These are phyloP conservation scores for Malbranchea zuffiana DNA, from an alignment of 2,329 filamentous ascomycete species.

Conservation along the genomic window DNA sequence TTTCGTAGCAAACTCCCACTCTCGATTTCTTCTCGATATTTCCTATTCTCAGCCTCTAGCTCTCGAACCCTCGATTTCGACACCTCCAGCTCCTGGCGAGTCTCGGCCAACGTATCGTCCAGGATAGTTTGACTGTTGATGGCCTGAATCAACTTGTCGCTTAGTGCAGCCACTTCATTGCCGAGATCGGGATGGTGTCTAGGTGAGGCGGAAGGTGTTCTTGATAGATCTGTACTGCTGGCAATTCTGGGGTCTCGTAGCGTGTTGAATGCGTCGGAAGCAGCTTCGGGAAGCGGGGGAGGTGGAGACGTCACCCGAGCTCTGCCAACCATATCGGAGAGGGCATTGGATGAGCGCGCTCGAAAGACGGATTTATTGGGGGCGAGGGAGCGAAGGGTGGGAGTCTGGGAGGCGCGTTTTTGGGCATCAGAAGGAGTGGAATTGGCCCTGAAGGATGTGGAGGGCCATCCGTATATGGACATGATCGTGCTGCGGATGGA, in stretches of 20 bases:
- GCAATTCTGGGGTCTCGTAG: constrained; percentile 36
- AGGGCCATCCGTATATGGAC: constrained; percentile 13
- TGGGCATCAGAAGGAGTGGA: constrained; percentile 10
- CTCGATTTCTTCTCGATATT: constrained; percentile 58
- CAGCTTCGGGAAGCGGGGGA: constrained; percentile 21
- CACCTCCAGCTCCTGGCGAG: constrained; percentile 70
- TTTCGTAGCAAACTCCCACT: constrained; percentile 67
- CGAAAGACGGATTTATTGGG: constrained; percentile 32
- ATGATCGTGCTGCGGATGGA: constrained; percentile 9
- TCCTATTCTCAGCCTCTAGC: constrained; percentile 58
- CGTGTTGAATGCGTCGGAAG: constrained; percentile 35
- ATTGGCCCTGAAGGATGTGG: constrained; percentile 8
- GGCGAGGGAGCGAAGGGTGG: constrained; percentile 19
- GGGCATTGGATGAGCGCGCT: constrained; percentile 35
- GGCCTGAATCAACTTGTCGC: constrained; percentile 90
- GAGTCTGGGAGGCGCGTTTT: constrained; percentile 19
- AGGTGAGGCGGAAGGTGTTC: constrained; percentile 25
- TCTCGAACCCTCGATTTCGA: constrained; percentile 56
- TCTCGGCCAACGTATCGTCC: constrained; percentile 74
- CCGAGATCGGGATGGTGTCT: constrained; percentile 49
- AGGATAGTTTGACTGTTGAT: constrained; percentile 93
- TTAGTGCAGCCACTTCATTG: constrained; percentile 75
- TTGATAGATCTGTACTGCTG: constrained; percentile 27
- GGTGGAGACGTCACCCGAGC: constrained; percentile 18
- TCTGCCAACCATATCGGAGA: constrained; percentile 26